phyloP scores from a whole-genome alignment of 495 filamentous ascomycete species.

The Hyphodiscus hymeniophilus region DNA sequence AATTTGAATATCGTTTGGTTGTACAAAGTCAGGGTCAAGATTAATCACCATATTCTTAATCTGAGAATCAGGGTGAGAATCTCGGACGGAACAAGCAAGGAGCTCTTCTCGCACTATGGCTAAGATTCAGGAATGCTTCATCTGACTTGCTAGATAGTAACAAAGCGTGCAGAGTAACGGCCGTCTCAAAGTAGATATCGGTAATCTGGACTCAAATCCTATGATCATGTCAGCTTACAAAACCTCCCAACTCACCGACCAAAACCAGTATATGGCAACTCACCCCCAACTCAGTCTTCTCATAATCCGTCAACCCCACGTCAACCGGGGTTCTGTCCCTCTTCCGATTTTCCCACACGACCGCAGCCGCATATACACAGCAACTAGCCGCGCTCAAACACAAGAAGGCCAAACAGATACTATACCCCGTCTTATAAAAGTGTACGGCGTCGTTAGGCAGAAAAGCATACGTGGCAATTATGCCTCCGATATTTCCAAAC shows the following conservation, averaged over 20 bases:
- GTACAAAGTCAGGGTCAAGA: background rate
- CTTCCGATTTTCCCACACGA: constrained; percentile 58
- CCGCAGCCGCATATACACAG: constrained; percentile 48
- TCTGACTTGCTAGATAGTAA: background rate
- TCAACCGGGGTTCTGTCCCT: constrained; percentile 43
- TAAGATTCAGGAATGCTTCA: too few species aligned
- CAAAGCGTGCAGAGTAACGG: background rate
- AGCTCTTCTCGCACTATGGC: background rate
- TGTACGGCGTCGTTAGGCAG: constrained; percentile 58
- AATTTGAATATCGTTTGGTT: background rate
- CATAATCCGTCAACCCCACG: constrained; percentile 56
- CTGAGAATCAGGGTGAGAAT: too few species aligned
- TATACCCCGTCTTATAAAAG: constrained; percentile 72
- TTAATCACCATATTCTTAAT: too few species aligned
- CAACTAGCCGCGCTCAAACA: constrained; percentile 56
- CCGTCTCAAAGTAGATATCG: constrained; percentile 19
- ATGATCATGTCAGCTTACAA: constrained; percentile 4
- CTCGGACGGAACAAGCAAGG: too few species aligned
- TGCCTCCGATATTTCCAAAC: constrained; percentile 91
- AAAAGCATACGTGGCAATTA: constrained; percentile 84
- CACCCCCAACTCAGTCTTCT: constrained; percentile 64
- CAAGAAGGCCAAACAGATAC: constrained; percentile 68
- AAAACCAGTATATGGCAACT: constrained; percentile 6
- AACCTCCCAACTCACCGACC: too few species aligned
- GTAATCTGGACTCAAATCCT: constrained; percentile 26